These are phyloP conservation scores for Tieghemostelium lacteum DNA, from an alignment of 78 protist species.

Conservation along the genomic window DNA sequence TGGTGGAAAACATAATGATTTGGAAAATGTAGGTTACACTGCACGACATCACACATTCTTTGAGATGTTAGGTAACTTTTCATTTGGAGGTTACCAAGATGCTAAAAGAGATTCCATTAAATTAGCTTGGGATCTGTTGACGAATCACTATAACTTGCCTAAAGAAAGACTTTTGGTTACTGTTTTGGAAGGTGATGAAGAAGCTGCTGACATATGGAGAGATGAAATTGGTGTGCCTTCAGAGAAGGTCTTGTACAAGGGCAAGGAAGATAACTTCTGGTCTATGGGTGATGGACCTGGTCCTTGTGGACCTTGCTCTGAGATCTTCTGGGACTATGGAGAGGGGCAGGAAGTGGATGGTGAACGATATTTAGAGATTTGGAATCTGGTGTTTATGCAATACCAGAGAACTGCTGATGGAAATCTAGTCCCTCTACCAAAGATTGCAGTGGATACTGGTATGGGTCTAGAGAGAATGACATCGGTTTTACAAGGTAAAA, in stretches of 20 bases:
- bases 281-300: slow-evolving; percentile 85
- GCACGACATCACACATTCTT: slow-evolving; percentile 91
- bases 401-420: slow-evolving; percentile 11
- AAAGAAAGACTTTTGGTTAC: slow-evolving; percentile 41
- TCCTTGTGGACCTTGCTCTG: slow-evolving; percentile 93
- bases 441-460: slow-evolving; percentile 88
- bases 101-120: slow-evolving; percentile 66
- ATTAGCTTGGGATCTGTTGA: slow-evolving; percentile 85
- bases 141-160: slow-evolving; percentile 62
- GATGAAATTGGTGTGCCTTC: slow-evolving; percentile 36
- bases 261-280: slow-evolving; percentile 87
- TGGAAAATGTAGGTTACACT: slow-evolving; percentile 87
- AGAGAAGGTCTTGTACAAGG: slow-evolving; percentile 50
- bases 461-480: slow-evolving; percentile 92
- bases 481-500: slow-evolving; percentile 71
- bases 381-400: slow-evolving; percentile 91
- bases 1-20: slow-evolving; percentile 87
- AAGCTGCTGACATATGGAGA: slow-evolving; percentile 66
- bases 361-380: slow-evolving; percentile 84
- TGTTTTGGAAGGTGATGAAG: slow-evolving; percentile 81
- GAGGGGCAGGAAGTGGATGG: slow-evolving; percentile 49
- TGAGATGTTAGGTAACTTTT: slow-evolving; percentile 91
- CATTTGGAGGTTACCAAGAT: slow-evolving; percentile 74
- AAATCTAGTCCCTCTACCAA: slow-evolving; percentile 18
- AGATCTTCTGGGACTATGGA: slow-evolving; percentile 82